A percentile compares a stretch with the other conserved stretches of the same genome.
phyloP scores from a whole-genome alignment of 371 early-diverging fungal genomes.

The Rhizopus arrhizus region DNA sequence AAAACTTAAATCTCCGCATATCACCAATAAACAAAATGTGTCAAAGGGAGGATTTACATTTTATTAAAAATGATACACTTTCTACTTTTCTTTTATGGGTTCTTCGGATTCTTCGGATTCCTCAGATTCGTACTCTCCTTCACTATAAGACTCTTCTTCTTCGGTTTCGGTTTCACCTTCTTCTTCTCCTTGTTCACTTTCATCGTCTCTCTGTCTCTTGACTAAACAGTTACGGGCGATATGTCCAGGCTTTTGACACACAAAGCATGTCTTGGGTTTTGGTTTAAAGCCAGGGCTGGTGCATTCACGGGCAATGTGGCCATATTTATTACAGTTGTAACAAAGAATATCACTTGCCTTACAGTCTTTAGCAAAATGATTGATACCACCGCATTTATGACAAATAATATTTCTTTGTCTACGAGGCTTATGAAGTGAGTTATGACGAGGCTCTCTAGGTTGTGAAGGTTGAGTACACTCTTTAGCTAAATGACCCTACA shows the following conservation, averaged over 20 bases:
- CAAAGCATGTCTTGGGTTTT: conserved; percentile 49
- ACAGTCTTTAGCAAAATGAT: conserved; percentile 69
- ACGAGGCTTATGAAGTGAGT: conserved; percentile 7
- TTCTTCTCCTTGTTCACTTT: conserved; percentile 14
- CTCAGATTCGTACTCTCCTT: conserved; percentile 10
- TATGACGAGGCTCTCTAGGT: conserved; percentile 6
- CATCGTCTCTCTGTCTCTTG: conserved; percentile 37
- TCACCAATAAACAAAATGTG: too few relatives aligned
- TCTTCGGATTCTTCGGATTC: background rate
- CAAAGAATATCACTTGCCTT: conserved; percentile 62
- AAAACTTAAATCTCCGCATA: background rate
- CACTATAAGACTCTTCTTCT: conserved; percentile 10
- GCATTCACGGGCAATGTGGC: conserved; percentile 63
- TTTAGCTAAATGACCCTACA: conserved; percentile 66
- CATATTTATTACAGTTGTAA: conserved; percentile 61
- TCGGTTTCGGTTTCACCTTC: conserved; percentile 13
- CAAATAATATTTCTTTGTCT: conserved; percentile 49
- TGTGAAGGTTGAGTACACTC: conserved; percentile 49
- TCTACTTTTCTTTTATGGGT: background rate
- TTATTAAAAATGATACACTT: background rate
- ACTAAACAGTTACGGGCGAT: conserved; percentile 53
- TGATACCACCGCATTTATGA: conserved; percentile 60
- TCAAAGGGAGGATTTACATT: too few relatives aligned
- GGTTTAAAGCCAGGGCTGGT: conserved; percentile 18
- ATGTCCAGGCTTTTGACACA: conserved; percentile 61